Base-by-base conservation (phyloP, 148 eudicot genomes). In the Euryodendron excelsum region DNA sequence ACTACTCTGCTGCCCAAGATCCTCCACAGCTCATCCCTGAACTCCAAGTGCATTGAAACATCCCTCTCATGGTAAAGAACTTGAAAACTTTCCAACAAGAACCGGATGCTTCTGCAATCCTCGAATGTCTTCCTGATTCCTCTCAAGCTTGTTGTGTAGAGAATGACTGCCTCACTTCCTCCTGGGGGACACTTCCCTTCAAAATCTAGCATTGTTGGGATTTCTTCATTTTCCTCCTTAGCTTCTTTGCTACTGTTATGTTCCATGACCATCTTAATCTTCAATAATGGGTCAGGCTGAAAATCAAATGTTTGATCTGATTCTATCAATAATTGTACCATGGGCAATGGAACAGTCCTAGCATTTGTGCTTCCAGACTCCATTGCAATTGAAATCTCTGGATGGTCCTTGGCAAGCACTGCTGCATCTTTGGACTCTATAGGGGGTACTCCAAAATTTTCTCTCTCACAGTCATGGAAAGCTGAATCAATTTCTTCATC, bases 121-220 rank as follows among this genome's bases (percentile, higher is more conserved):
- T 92, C 89, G 65, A 80, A 92, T 3, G 97, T 92, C 77, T 87
- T 87, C 67, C 94, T 78, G 2, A 92, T 85, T 48, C 92, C 97
- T 82, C 91, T 81, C 59, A 92, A 77, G 61, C 97, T 88, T 39
- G 97, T 92, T 21, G 92, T 89, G 91, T 92, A 92, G 27, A 92
- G 73, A 36, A 92, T 71, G 9, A 92, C 89, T 37, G 82, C 79
- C 52, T 87, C 86, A 8, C 39, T 74, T 8, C 93, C 97, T 58
- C 86, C 93, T 2, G 92, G 92, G 47, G 91, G 91, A 58, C 90
- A 90, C 36, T 79, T 90, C 67, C 85, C 86, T 68, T 88, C 86
- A 50, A 88, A 92, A 60, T 76, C 84, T 1, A 13, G 13, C 64
- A 88, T 17, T 58, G 69, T 53, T n/a, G 77, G 65, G 53, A 5